These are phyloP conservation scores for Parasitella parasitica DNA, from an alignment of 371 early-diverging fungal species.

Conservation along the genomic window DNA sequence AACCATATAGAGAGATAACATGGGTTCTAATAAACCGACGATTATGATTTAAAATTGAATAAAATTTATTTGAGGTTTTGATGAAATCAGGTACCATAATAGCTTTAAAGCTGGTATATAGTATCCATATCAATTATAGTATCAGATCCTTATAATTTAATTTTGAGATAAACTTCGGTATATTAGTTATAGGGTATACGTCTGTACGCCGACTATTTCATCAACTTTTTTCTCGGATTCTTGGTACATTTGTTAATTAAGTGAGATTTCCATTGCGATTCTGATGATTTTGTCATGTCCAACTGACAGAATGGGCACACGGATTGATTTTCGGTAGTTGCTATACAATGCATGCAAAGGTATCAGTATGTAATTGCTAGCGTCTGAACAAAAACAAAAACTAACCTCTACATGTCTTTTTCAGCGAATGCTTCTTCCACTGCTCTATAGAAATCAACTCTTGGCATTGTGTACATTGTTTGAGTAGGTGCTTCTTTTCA, in stretches of 20 bases:
- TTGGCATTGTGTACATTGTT: slow-evolving; percentile 66
- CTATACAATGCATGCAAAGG: not conserved
- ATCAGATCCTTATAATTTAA: too few species aligned
- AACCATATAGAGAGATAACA: not conserved
- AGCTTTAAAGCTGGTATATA: too few species aligned
- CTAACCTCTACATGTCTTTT: slow-evolving; percentile 38
- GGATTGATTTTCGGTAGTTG: slow-evolving; percentile 25
- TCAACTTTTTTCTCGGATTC: slow-evolving; percentile 7
- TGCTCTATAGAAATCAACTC: slow-evolving; percentile 62
- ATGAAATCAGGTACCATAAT: too few species aligned
- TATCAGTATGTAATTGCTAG: not conserved
- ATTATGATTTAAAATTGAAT: slow-evolving; percentile 11
- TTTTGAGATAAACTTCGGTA: too few species aligned
- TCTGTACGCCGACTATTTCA: not conserved
- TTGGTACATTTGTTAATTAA: slow-evolving; percentile 57
- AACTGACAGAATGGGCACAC: slow-evolving; percentile 72
- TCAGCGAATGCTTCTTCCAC: slow-evolving; percentile 56
- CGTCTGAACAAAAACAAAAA: not conserved
- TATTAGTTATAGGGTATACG: not conserved
- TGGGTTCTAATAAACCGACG: slow-evolving; percentile 2
- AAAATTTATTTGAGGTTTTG: too few species aligned
- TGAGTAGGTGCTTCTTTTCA: slow-evolving; percentile 57
- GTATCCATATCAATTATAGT: too few species aligned
- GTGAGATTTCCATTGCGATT: slow-evolving; percentile 68
- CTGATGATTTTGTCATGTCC: slow-evolving; percentile 55